Evolutionary conservation across 768 basidiomycete genomes (phyloP).

Genomic region (Trametes cingulata): DNA sequence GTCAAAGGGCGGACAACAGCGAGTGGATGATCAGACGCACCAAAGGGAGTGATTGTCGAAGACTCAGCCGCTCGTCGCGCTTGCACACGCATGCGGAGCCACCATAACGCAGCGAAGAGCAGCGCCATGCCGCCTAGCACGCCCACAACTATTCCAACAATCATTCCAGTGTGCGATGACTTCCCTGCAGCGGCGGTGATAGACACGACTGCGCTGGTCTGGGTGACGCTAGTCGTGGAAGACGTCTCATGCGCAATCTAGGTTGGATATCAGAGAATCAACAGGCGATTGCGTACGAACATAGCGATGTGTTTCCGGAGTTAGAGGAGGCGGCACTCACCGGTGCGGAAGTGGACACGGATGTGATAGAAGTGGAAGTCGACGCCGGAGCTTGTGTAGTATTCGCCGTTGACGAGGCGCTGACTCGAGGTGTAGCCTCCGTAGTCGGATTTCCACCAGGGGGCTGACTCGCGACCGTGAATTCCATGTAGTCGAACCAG

Average conservation of each 20-base stretch:
- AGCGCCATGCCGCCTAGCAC: conserved; percentile 3
- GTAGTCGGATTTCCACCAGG: not conserved
- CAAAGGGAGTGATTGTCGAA: not conserved
- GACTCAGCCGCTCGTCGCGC: not conserved
- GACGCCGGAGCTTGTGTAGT: no score
- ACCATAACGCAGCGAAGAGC: conserved; percentile 3
- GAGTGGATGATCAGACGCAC: not conserved
- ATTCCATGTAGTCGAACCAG: conserved; percentile 16
- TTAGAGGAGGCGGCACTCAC: not conserved
- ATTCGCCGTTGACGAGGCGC: no score
- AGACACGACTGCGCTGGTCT: not conserved
- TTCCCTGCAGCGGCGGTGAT: not conserved
- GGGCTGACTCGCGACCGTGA: not conserved
- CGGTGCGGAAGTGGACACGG: no score
- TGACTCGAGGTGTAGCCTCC: not conserved
- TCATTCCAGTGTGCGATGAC: not conserved
- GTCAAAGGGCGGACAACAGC: no score
- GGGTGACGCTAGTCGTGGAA: not conserved
- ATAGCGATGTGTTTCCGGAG: not conserved
- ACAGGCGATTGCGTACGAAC: no score
- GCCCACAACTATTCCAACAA: conserved; percentile 1
- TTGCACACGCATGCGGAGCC: conserved; percentile 3
- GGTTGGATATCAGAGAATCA: no score
- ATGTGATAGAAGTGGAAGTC: no score
- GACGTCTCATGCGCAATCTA: no score